Evolutionary conservation across 2,329 filamentous ascomycete genomes (phyloP).

Genomic region (Penicillium frequentans): DNA sequence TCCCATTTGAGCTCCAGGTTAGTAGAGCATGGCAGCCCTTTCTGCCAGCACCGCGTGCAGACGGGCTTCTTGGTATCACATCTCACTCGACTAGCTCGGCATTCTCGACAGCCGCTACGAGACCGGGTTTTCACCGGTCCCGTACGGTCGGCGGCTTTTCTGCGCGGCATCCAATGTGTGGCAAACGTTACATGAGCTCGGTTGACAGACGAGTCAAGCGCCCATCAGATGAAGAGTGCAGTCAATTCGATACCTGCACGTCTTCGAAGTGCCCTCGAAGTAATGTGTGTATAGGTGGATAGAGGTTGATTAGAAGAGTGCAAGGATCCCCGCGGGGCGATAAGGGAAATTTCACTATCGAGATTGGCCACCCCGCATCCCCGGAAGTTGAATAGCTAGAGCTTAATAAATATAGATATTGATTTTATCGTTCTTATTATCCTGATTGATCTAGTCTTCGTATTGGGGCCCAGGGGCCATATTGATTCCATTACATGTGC

Average conservation of each 20-base stretch:
- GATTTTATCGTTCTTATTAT: neutral
- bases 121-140: conserved; percentile 40
- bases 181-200: conserved; percentile 1
- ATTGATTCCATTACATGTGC: neutral
- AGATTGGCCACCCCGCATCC: neutral
- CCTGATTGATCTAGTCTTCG: no score
- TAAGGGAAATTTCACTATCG: neutral
- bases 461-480: neutral
- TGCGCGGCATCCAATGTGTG: conserved; percentile 34
- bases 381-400: neutral
- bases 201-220: neutral
- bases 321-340: neutral
- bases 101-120: conserved; percentile 43
- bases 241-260: neutral
- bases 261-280: neutral
- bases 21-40: conserved; percentile 37
- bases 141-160: conserved; percentile 36
- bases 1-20: conserved; percentile 41
- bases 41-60: conserved; percentile 39
- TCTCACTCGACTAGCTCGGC: conserved; percentile 41
- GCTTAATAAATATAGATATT: neutral
- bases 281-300: no score
- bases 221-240: neutral
- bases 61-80: conserved; percentile 41
- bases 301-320: neutral